Base-by-base conservation (phyloP, 345 rosid genomes). In the Eucalyptus shirleyi region DNA sequence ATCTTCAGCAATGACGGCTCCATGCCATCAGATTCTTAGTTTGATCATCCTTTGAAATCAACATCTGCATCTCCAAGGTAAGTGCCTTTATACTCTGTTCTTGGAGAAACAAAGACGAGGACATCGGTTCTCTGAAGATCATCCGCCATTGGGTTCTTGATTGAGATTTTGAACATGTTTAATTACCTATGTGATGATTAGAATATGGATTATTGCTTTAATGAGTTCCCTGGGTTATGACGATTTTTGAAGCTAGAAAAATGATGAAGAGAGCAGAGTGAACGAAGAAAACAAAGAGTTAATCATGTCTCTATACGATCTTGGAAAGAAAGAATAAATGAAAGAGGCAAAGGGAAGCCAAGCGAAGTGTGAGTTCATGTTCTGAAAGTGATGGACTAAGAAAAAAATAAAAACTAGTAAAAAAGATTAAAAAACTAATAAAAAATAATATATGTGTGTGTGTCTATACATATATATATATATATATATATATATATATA, bases 401-500 rank as follows among this genome's bases (percentile, higher is more conserved):
- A 19, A 53, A 51, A 26, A 26, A 9, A 56, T 21, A 24, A 60
- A 18, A 51, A 53, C 10, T 53, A 53, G 24, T 53, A 53, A 53
- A 53, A 53, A 53, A 53, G 2, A 19, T 19, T 53, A 0, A 19
- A 53, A 53, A 53, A 53, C 2, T 53, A 53, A 53, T 53, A 19
- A 53, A 53, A 19, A 51, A 51, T 8, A 19, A 53, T 18, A 1
- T 51, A 19, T 7, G 2, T 53, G 59, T 53, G 11, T 21, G 59
- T 53, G 10, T 51, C 55, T 51, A 50, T 3, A 17, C 6, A 17
- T 0, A 28, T 24, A 28, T 24, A 28, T n/a, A n/a, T n/a, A n/a
- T n/a, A n/a, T 51, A 50, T 3, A 17, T 2, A 17, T 0, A 28
- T 24, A 28, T 51, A 50, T 3, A 17, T 2, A 17, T 0, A 28